Evolutionary conservation across 352 stramenopile genomes (phyloP).

Genomic region (Phytophthora citrophthora): DNA sequence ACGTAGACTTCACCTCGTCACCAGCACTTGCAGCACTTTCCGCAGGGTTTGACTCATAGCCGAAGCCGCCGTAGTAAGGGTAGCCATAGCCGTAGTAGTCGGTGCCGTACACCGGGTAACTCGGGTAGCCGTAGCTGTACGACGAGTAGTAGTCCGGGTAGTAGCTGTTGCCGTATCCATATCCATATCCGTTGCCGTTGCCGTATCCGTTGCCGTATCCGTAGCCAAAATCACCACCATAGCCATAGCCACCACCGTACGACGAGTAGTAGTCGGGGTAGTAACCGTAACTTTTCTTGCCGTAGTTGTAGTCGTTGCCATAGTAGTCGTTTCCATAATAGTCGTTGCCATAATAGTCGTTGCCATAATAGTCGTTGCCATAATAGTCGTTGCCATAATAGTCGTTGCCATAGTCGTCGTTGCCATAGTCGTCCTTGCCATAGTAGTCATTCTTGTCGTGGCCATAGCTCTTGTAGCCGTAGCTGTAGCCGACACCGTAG

Average conservation of each 20-base stretch:
- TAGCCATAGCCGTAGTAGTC: no score
- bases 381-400: no score
- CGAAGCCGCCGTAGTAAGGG: not conserved
- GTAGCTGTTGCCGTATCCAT: no score
- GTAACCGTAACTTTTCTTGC: not conserved
- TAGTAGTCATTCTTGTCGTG: no score
- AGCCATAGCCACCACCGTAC: not conserved
- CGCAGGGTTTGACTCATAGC: constrained; percentile 1
- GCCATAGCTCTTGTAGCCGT: no score
- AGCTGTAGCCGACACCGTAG: no score
- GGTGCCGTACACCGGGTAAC: not conserved
- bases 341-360: no score
- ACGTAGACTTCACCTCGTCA: constrained; percentile 3
- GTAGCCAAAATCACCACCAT: not conserved
- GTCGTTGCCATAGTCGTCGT: not conserved
- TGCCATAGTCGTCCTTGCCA: no score
- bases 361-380: no score
- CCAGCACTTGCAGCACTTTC: not conserved
- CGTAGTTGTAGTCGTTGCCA: not conserved
- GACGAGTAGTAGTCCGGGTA: no score
- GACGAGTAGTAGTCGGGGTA: not conserved
- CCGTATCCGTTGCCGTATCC: not conserved
- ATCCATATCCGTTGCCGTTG: no score
- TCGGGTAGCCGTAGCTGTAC: not conserved
- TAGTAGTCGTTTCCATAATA: no score